These are phyloP conservation scores for Cladophialophora psammophila DNA, from an alignment of 2,329 filamentous ascomycete genomes.

Conservation along the genomic window DNA sequence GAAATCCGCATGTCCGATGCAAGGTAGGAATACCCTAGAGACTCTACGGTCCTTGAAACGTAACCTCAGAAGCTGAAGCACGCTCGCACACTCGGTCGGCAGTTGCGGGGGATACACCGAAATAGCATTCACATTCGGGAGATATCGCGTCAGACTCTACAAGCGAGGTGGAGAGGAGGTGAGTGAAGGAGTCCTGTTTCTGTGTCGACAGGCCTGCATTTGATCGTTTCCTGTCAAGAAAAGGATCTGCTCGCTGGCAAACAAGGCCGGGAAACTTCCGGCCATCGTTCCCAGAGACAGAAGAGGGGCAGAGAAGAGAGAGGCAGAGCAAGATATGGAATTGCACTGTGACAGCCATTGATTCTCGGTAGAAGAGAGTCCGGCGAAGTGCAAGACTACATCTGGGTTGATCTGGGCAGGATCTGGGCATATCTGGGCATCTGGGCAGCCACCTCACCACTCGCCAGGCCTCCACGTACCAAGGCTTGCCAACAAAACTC, in stretches of 20 bases:
- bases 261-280: neutral
- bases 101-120: constrained; percentile 7
- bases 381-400: neutral
- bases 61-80: neutral
- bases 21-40: neutral
- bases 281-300: neutral
- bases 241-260: neutral
- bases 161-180: constrained; percentile 11
- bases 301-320: neutral
- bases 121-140: constrained; percentile 2
- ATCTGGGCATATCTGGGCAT: neutral
- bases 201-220: neutral
- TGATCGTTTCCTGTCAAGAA: neutral
- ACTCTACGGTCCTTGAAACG: neutral
- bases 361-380: neutral
- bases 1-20: constrained; percentile 21
- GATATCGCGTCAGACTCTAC: constrained; percentile 20
- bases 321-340: neutral
- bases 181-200: neutral
- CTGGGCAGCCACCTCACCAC: neutral
- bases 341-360: neutral
- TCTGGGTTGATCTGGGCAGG: too few relatives aligned
- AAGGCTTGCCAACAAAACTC: neutral
- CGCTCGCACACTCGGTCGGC: constrained; percentile 16
- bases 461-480: neutral